Conservation (phyloP, 176 grass and related monocot species). For the Oryza nivara region DNA sequence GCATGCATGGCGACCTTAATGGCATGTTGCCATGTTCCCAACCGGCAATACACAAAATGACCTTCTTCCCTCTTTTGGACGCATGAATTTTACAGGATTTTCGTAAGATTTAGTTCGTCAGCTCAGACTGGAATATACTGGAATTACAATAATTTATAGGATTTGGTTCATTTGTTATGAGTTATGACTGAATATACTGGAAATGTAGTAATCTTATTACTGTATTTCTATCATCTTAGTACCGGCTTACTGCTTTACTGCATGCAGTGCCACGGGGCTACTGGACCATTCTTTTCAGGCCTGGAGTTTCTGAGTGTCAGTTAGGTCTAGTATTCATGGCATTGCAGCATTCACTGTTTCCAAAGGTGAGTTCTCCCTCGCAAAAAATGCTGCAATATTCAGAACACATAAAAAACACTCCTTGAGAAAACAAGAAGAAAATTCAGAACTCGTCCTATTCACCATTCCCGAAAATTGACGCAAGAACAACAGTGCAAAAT, state of each 20-base stretch:
- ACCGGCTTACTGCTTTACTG: background rate
- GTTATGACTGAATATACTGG: background rate
- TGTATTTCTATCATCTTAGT: background rate
- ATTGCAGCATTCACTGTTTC: background rate
- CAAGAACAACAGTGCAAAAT: background rate
- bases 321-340: background rate
- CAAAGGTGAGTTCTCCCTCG: background rate
- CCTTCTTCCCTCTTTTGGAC: background rate
- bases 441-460: background rate
- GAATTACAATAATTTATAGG: no score
- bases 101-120: background rate
- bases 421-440: background rate
- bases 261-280: background rate
- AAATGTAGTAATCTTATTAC: background rate
- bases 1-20: background rate
- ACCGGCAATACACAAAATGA: background rate
- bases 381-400: background rate
- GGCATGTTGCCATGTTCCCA: constrained; percentile 14
- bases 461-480: background rate
- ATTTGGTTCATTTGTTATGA: background rate
- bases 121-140: no score
- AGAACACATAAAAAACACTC: background rate
- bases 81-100: background rate
- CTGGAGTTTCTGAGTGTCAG: background rate
- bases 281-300: background rate